Percentiles rank a stretch among this genome's conserved stretches.
Evolutionary conservation across 495 filamentous ascomycete genomes (phyloP).

Genomic region (Hypoxylon perforatum): DNA sequence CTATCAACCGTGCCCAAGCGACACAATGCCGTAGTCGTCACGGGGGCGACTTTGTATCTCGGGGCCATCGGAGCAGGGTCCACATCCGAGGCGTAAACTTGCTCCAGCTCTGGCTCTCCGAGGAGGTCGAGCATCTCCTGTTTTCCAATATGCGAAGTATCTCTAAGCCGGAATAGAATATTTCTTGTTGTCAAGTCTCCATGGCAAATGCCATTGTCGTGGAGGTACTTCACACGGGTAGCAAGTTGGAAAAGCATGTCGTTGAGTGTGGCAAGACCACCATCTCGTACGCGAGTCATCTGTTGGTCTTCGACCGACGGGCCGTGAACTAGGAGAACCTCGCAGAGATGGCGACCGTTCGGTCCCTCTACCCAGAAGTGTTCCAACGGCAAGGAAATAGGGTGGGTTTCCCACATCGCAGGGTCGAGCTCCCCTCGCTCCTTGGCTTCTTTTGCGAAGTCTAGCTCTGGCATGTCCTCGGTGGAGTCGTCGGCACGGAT

Average conservation of each 20-base stretch:
- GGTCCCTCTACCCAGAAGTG: conserved; percentile 49
- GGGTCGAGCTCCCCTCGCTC: conserved; percentile 18
- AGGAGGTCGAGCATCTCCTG: not conserved
- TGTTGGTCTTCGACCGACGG: not conserved
- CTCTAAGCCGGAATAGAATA: not conserved
- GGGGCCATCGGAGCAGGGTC: not conserved
- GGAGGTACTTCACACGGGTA: not conserved
- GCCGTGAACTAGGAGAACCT: not conserved
- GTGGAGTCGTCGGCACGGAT: conserved; percentile 45
- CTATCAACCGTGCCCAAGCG: not conserved
- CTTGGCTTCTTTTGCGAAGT: not conserved
- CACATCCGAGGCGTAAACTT: not conserved
- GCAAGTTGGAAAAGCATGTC: not conserved
- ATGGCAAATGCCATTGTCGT: not conserved
- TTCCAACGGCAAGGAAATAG: conserved; percentile 34
- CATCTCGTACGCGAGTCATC: not conserved
- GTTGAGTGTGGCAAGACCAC: not conserved
- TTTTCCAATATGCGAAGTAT: not conserved
- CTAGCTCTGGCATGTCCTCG: conserved; percentile 23
- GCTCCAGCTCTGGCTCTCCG: not conserved
- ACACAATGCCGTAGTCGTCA: not conserved
- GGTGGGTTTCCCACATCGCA: not conserved
- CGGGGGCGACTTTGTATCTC: not conserved
- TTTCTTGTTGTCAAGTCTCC: not conserved
- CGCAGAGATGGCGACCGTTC: conserved; percentile 46